Base-by-base conservation (phyloP, 2,329 filamentous ascomycete genomes). In the Fusarium sp. region DNA sequence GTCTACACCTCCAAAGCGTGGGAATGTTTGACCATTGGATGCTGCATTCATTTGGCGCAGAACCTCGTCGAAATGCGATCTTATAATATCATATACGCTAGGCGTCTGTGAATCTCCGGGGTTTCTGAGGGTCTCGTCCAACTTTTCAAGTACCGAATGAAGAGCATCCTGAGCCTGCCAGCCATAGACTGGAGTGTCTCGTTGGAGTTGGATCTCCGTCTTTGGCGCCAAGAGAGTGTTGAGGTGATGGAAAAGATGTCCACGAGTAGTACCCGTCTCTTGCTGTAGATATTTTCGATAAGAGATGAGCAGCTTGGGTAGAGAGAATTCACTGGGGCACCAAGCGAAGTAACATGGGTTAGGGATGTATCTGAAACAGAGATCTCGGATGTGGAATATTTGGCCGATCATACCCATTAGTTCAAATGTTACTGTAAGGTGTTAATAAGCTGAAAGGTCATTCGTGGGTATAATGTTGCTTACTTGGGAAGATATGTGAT, bases 361-460 rank as follows among this genome's bases (percentile, higher is more conserved):
- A 3, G 63, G 61, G 3, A 66, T 61, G 10, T 66, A 66, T 49
- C 63, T 60, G 7, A 66, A 66, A 40, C 61, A 66, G 8, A 66
- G 55, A 11, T 66, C 55, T 8, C 46, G 66, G 20, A 66, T 61
- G 12, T 66, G 63, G 14, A 66, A 61, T 22, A 66, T 8, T 27
- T 66, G 61, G 0, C 63, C 55, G 13, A 55, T 25, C 63, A 66
- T 66, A 1, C 61, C 61, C 14, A 66, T 66, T 2, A 66, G 55
- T 4, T 66, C 61, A 22, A 66, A 66, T 0, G 47, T 66, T 1
- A 66, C 63, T 66, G 4, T 7, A 4, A 45, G 2, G 8, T 16
- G 7, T 66, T 12, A 54, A 14, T 29, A 5, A 4, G 16, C 14
- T 14, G 1, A 4, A 2, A 8, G 10, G 10, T 3, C 34, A 37